Base-by-base conservation (phyloP, 345 rosid species). In the Isatis tinctoria region DNA sequence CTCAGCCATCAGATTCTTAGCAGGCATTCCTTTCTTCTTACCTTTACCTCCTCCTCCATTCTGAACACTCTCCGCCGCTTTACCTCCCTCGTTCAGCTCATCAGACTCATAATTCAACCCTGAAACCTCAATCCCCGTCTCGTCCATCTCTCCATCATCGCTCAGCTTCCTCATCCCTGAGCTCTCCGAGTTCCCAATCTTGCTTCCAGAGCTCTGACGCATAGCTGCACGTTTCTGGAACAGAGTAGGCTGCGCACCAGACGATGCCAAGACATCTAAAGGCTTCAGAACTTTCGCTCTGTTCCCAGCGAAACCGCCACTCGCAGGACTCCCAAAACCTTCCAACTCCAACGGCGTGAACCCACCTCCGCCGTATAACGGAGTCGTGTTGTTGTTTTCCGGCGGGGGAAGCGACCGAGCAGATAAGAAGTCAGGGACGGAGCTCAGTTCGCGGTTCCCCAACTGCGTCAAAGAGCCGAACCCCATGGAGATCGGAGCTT, bases 1-100 rank as follows among this genome's bases (percentile, higher is more conserved):
- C 88, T 93, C 98, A 14, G 98, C 98, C 98, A 93, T 93, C 75
- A 93, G 86, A 81, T 93, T 90, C 84, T 93, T 93, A 8, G 98
- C 98, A 1, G 97, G 98, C 82, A 90, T 74, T 10, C 98, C 97
- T 77, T 88, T 93, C 87, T 86, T 93, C 88, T 87, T 88, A 37
- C 93, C 91, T 66, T 87, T 85, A 30, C 83, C 82, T 60, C 76
- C 79, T n/a, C 84, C 88, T 67, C 82, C 81, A 39, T 74, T 90
- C 59, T 53, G 77, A 79, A 72, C 77, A 74, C 82, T 88, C 72
- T 82, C 91, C 18, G 79, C 85, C 5, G 79, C 68, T 78, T 69
- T 85, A 60, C 67, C 69, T 60, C 62, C 73, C 45, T 78, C 92
- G 18, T 67, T 74, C 11, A 69, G 57, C 78, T 93, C 98, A 74